Evolutionary conservation across 2,329 filamentous ascomycete genomes (phyloP), one percentile per base, ranked within the genome.

Genomic region (Pseudonectria buxi): DNA sequence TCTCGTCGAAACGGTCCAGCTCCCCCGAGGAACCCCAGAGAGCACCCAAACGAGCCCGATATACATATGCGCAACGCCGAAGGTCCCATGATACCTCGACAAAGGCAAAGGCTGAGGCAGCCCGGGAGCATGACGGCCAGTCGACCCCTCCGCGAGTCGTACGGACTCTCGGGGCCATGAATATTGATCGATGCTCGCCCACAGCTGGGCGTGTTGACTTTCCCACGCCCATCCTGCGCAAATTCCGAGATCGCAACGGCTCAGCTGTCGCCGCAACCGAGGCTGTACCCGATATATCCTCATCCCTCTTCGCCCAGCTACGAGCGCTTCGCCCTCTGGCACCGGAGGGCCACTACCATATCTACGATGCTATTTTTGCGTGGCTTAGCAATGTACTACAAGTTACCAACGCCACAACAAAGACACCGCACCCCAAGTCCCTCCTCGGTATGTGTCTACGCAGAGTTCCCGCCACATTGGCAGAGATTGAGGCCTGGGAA

Each of bases 381-480:
- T 60, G 57, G 50, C 32, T 62, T 14, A 45, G 48, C 18, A 36
- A 45, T 9, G 26, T 64, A 5, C 36, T 64, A 26, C 49, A 42
- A 14, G 47, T 51, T 7, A 62, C 58, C 7, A 37, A 47, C 7
- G 29, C 44, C 3, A 33, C 42, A 4, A 35, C 30, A 3, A 34
- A 49, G 14, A 43, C 52, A 14, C 27, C 47, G 9, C 49, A 50
- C 12, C 42, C 43, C 6, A 61, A 59, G 31, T 62, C 61, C 9
- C 46, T 64, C 4, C 38, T 64, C 7, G 53, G 49, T n/a, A 57
- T 64, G 50, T 64, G 61, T 26, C 41, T 64, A 25, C 61, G 57
- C 11, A 53, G 45, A 35, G 35, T 59, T 10, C 55, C 57, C 3
- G 45, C 44, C 7, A 55, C 52, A 14, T 30, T 61, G 16, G 47